Evolutionary conservation across 164 flowering plant genomes (phyloP).

Genomic region (Aristolochia fimbriata): DNA sequence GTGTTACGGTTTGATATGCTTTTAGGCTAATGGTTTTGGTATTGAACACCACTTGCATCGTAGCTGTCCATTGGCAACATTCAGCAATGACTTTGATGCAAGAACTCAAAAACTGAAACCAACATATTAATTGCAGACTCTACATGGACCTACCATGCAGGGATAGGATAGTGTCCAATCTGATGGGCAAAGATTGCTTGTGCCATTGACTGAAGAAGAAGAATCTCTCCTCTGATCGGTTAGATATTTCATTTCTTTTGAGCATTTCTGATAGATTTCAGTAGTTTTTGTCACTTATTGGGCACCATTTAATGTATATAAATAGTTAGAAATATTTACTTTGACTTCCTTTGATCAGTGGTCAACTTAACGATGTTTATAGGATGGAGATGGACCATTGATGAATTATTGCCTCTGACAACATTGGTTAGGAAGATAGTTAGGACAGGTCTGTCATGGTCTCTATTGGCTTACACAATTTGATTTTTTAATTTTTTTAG

Average conservation of each 20-base stretch:
- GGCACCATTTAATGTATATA: too few species aligned
- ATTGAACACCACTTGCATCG: slow-evolving; percentile 93
- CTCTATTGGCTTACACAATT: too few species aligned
- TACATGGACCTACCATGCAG: slow-evolving; percentile 29
- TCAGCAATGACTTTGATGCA: slow-evolving; percentile 55
- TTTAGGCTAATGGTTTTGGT: slow-evolving; percentile 64
- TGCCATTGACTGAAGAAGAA: slow-evolving; percentile 63
- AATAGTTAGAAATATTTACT: too few species aligned
- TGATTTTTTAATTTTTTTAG: too few species aligned
- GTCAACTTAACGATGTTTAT: too few species aligned
- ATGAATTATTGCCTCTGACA: too few species aligned
- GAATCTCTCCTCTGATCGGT: slow-evolving; percentile 75
- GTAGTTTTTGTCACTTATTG: too few species aligned
- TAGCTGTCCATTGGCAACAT: slow-evolving; percentile 89
- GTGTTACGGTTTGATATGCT: slow-evolving; percentile 5
- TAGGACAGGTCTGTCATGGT: too few species aligned
- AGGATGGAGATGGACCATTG: too few species aligned
- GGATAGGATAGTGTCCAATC: slow-evolving; percentile 64
- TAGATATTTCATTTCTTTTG: slow-evolving; percentile 18
- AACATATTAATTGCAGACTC: slow-evolving; percentile 20
- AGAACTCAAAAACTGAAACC: slow-evolving; percentile 59
- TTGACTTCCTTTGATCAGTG: too few species aligned
- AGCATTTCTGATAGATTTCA: neutral
- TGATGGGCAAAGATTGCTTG: slow-evolving; percentile 74
- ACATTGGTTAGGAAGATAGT: too few species aligned